These are phyloP conservation scores for Candida andamanensis DNA, from an alignment of 805 yeast species.

Conservation along the genomic window DNA sequence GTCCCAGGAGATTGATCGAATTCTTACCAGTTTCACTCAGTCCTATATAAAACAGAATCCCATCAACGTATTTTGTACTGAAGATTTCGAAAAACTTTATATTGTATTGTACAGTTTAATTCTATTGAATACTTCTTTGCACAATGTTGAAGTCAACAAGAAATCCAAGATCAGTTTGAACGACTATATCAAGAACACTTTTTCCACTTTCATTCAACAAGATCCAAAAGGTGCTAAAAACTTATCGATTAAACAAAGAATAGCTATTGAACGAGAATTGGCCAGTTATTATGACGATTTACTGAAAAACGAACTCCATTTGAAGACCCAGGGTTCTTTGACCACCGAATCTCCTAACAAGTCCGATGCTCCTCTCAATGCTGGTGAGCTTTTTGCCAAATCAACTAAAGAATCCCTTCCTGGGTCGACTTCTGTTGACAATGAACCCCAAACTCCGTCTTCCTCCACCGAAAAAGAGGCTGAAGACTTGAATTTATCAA, in stretches of 20 bases:
- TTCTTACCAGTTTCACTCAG: constrained; percentile 61
- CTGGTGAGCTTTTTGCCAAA: not conserved
- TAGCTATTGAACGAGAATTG: constrained; percentile 43
- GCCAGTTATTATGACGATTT: constrained; percentile 42
- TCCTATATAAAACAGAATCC: constrained; percentile 55
- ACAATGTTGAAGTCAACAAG: constrained; percentile 43
- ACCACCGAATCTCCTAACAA: not conserved
- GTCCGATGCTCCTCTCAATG: not conserved
- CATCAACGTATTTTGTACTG: constrained; percentile 44
- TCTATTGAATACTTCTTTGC: constrained; percentile 72
- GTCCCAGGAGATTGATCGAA: constrained; percentile 73
- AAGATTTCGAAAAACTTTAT: constrained; percentile 53
- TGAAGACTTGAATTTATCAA: constrained; percentile 7
- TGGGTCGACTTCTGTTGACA: not conserved
- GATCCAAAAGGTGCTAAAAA: constrained; percentile 19
- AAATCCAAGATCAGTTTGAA: constrained; percentile 35
- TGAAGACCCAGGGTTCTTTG: constrained; percentile 17
- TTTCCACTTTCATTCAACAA: constrained; percentile 37
- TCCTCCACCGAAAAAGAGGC: not conserved
- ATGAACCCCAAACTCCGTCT: not conserved
- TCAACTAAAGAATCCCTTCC: not conserved
- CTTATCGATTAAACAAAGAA: constrained; percentile 32
- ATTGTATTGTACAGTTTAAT: constrained; percentile 67
- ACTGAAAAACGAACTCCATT: constrained; percentile 32
- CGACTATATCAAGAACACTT: constrained; percentile 39